Percentiles rank a stretch among this genome's conserved stretches.
phyloP scores from a whole-genome alignment of 306 rosid species.

The Begonia peltatifolia region DNA sequence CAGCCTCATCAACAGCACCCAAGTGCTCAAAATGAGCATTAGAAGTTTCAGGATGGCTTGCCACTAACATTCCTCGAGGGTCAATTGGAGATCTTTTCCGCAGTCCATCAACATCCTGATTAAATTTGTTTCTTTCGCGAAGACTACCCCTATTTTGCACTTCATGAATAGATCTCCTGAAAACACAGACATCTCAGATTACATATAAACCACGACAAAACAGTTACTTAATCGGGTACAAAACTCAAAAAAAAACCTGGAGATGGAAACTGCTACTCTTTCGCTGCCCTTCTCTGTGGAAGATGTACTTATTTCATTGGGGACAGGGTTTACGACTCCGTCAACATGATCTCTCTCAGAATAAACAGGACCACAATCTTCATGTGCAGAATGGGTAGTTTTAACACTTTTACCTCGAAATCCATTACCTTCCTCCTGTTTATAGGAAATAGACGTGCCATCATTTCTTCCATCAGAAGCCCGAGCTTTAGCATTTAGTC shows the following conservation, averaged over 20 bases:
- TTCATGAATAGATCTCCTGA: conserved; percentile 53
- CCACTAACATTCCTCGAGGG: conserved; percentile 21
- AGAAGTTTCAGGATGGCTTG: conserved; percentile 30
- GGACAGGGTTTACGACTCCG: conserved; percentile 24
- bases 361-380: conserved; percentile 19
- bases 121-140: conserved; percentile 36
- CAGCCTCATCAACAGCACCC: conserved; percentile 28
- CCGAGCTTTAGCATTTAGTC: conserved; percentile 86
- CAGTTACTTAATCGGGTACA: background rate
- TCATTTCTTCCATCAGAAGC: conserved; percentile 35
- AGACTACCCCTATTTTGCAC: conserved; percentile 48
- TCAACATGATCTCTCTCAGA: conserved; percentile 20
- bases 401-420: conserved; percentile 23
- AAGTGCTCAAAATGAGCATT: conserved; percentile 38
- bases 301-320: conserved; percentile 23
- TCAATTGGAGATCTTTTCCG: conserved; percentile 34
- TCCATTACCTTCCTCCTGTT: conserved; percentile 38
- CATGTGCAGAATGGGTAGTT: conserved; percentile 26
- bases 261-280: conserved; percentile 22
- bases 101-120: conserved; percentile 53
- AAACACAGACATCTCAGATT: background rate
- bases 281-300: conserved; percentile 33
- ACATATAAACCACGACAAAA: no score
- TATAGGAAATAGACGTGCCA: conserved; percentile 26
- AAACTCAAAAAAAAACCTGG: conserved; percentile 49